These are phyloP conservation scores for Hyaloperonospora arabidopsidis DNA, from an alignment of 352 stramenopile genomes.

Conservation along the genomic window DNA sequence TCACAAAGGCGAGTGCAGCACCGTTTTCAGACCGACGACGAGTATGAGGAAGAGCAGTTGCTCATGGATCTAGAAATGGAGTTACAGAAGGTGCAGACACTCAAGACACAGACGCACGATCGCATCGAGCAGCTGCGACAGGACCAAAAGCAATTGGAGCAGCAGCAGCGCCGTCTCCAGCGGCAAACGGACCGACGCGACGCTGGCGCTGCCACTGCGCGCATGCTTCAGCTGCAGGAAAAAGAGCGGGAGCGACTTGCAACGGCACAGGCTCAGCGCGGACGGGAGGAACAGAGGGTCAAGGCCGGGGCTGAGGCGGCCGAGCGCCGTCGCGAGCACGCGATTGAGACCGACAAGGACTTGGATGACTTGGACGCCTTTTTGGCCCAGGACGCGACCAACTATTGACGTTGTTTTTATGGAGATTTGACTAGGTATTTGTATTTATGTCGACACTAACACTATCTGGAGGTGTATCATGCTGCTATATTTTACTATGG, in stretches of 20 bases:
- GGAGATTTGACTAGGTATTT: neutral
- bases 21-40: slow-evolving; percentile 25
- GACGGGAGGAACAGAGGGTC: slow-evolving; percentile 22
- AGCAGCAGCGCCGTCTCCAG: slow-evolving; percentile 30
- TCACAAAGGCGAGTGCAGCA: neutral
- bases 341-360: slow-evolving; percentile 39
- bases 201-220: slow-evolving; percentile 31
- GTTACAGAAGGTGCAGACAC: slow-evolving; percentile 38
- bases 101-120: slow-evolving; percentile 35
- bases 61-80: slow-evolving; percentile 39
- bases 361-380: slow-evolving; percentile 59
- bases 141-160: slow-evolving; percentile 39
- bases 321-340: slow-evolving; percentile 28
- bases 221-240: slow-evolving; percentile 59
- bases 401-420: slow-evolving; percentile 31
- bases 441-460: neutral
- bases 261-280: slow-evolving; percentile 14
- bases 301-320: slow-evolving; percentile 28
- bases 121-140: slow-evolving; percentile 32
- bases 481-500: neutral
- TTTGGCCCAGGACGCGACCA: slow-evolving; percentile 40
- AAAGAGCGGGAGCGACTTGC: slow-evolving; percentile 36
- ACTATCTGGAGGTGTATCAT: neutral
- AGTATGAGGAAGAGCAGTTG: slow-evolving; percentile 30
- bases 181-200: slow-evolving; percentile 27